Conservation (phyloP, 331 rosid species). For the Saraca asoca region DNA sequence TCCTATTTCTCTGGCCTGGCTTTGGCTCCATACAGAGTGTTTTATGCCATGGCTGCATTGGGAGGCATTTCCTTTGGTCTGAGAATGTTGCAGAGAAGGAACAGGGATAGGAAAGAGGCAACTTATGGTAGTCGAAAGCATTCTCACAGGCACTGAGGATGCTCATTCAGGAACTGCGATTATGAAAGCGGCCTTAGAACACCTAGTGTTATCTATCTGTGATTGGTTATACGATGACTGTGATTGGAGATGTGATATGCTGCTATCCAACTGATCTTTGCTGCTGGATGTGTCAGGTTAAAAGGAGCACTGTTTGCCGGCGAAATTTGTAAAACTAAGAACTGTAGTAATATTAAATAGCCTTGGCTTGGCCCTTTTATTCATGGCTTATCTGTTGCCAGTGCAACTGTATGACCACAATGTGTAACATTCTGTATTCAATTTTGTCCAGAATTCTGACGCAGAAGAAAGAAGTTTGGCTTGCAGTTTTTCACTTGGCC, state of each 20-base stretch:
- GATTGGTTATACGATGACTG: constrained; percentile 30
- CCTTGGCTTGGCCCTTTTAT: constrained; percentile 20
- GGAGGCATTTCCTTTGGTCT: constrained; percentile 63
- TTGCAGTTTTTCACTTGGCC: not conserved
- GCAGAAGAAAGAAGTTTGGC: not conserved
- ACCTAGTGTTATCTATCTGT: constrained; percentile 23
- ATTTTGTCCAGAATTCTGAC: constrained; percentile 28
- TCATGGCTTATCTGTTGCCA: constrained; percentile 27
- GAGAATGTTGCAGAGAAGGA: constrained; percentile 52
- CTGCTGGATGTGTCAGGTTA: constrained; percentile 29
- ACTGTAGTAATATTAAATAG: constrained; percentile 25
- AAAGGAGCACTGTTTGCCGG: constrained; percentile 6
- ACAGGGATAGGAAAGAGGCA: constrained; percentile 56
- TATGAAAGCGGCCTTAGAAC: constrained; percentile 7
- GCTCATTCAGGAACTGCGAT: constrained; percentile 20
- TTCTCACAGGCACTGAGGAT: constrained; percentile 71
- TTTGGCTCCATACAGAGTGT: constrained; percentile 67
- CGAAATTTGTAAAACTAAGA: constrained; percentile 14
- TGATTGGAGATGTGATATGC: not conserved
- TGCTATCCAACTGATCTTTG: constrained; percentile 27
- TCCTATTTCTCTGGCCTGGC: constrained; percentile 73
- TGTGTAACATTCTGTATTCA: constrained; percentile 10
- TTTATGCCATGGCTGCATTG: constrained; percentile 68
- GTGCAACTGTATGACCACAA: constrained; percentile 19
- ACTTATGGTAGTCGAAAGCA: constrained; percentile 64